Conservation (phyloP, 371 early-diverging fungal genomes). For the Apophysomyces elegans region DNA sequence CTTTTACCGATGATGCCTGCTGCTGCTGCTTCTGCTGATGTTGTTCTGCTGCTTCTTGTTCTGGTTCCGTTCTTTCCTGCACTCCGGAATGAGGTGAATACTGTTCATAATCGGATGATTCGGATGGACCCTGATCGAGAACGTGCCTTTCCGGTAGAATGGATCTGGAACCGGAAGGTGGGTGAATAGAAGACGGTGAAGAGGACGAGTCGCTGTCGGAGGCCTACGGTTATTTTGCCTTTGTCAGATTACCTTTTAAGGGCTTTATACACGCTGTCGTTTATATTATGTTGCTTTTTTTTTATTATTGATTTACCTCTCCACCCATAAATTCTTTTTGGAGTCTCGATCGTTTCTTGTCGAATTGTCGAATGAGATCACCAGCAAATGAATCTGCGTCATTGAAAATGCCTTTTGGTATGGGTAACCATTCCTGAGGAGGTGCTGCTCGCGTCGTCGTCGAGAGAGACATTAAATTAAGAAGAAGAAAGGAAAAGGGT, state of each 20-base stretch:
- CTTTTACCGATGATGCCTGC: conserved; percentile 12
- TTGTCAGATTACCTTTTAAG: conserved; percentile 24
- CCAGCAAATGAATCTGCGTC: conserved; percentile 31
- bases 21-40: conserved; percentile 11
- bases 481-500: background rate
- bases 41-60: conserved; percentile 2
- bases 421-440: conserved; percentile 28
- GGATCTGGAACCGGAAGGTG: background rate
- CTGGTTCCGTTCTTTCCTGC: conserved; percentile 7
- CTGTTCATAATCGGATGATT: too few species aligned
- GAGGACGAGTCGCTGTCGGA: conserved; percentile 1
- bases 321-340: conserved; percentile 19
- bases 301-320: conserved; percentile 26
- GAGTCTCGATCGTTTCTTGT: conserved; percentile 18
- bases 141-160: background rate
- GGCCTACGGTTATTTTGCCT: background rate
- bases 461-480: background rate
- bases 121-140: background rate
- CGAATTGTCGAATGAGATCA: conserved; percentile 31
- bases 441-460: background rate
- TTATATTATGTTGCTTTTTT: background rate
- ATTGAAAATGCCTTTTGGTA: conserved; percentile 35
- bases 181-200: background rate
- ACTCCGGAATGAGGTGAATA: too few species aligned
- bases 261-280: conserved; percentile 15